Conservation (phyloP, 495 filamentous ascomycete species). For the Tuber microsphaerosporum region DNA sequence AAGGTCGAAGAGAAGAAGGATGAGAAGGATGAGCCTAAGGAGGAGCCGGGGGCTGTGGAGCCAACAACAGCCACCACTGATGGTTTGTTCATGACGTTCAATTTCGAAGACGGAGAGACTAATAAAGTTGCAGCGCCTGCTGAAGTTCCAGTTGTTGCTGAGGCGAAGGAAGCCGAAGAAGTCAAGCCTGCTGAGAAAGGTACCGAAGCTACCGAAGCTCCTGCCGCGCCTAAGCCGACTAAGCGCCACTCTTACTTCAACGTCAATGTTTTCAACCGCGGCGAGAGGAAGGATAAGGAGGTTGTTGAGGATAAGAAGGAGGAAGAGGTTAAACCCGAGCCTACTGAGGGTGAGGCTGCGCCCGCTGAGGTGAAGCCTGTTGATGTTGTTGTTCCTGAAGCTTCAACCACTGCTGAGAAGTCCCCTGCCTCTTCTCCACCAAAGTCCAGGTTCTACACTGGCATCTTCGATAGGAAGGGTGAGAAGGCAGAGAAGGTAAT, state of each 20-base stretch:
- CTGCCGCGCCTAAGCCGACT: constrained; percentile 36
- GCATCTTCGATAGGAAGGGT: constrained; percentile 34
- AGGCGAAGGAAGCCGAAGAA: constrained; percentile 14
- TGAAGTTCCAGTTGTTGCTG: constrained; percentile 5
- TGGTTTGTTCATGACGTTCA: constrained; percentile 15
- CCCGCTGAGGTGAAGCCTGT: constrained; percentile 40
- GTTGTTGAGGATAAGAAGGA: constrained; percentile 31
- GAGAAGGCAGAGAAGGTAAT: constrained; percentile 32
- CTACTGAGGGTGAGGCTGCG: constrained; percentile 40
- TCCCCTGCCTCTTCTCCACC: constrained; percentile 46
- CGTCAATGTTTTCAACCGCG: constrained; percentile 48
- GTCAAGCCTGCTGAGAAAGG: constrained; percentile 34
- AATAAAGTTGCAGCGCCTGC: constrained; percentile 13
- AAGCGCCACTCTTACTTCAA: constrained; percentile 49
- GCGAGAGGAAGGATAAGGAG: constrained; percentile 50
- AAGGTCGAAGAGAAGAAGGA: constrained; percentile 41
- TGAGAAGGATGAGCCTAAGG: constrained; percentile 39
- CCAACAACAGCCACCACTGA: constrained; percentile 16
- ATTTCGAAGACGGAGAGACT: not conserved
- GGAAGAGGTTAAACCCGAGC: constrained; percentile 20
- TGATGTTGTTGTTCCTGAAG: constrained; percentile 42
- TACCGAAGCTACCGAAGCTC: constrained; percentile 37
- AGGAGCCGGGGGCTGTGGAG: constrained; percentile 34
- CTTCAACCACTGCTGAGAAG: constrained; percentile 49
- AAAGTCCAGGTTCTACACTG: constrained; percentile 52